phyloP scores from a whole-genome alignment of 495 filamentous ascomycete genomes.

The Aspergillus panamensis region DNA sequence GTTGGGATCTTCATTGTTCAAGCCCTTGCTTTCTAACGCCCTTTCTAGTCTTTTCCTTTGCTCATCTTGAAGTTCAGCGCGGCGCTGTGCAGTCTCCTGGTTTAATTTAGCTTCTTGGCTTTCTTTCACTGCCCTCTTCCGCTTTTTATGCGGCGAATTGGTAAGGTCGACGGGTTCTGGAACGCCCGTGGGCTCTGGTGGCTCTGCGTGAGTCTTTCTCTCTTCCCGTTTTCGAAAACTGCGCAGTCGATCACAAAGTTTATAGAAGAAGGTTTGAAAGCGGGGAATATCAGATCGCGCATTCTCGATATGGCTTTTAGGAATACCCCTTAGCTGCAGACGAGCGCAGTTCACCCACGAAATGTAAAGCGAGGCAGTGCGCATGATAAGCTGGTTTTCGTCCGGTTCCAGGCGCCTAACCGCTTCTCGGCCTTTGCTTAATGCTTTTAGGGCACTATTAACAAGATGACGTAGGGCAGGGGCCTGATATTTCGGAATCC shows the following conservation, averaged over 20 bases:
- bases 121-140: constrained; percentile 47
- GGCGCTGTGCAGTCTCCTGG: constrained; percentile 43
- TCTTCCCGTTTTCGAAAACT: constrained; percentile 13
- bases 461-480: constrained; percentile 6
- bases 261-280: constrained; percentile 24
- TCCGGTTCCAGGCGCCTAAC: constrained; percentile 14
- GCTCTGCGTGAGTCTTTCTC: background rate
- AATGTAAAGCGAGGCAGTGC: constrained; percentile 34
- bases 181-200: background rate
- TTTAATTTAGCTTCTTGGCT: constrained; percentile 43
- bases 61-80: constrained; percentile 45
- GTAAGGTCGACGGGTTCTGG: background rate
- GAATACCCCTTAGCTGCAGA: constrained; percentile 22
- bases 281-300: constrained; percentile 21
- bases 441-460: constrained; percentile 10
- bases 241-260: constrained; percentile 24
- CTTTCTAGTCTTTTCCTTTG: constrained; percentile 48
- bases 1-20: constrained; percentile 36
- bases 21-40: constrained; percentile 34
- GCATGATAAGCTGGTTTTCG: constrained; percentile 26
- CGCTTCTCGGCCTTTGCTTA: constrained; percentile 9
- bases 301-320: constrained; percentile 10
- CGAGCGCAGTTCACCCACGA: constrained; percentile 37
- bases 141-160: constrained; percentile 36
- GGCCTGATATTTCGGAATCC: constrained; percentile 14